Evolutionary conservation across 2,329 filamentous ascomycete species (phyloP).

Genomic region (Fusarium poae): DNA sequence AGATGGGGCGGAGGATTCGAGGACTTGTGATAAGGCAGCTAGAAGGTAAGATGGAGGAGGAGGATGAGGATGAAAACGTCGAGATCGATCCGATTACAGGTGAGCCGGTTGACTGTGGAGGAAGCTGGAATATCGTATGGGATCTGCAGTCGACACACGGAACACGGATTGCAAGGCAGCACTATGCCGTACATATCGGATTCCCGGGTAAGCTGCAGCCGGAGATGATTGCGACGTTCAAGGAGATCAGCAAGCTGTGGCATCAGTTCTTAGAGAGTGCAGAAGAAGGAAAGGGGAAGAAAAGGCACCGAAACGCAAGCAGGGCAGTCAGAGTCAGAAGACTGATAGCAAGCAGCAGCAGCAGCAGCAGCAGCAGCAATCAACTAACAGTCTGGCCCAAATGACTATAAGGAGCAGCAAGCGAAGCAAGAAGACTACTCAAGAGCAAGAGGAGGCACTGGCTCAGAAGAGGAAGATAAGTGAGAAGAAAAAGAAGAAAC

Average conservation of each 20-base stretch:
- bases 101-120: background rate
- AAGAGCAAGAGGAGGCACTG: background rate
- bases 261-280: background rate
- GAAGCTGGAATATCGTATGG: constrained; percentile 2
- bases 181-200: background rate
- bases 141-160: background rate
- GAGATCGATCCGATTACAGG: background rate
- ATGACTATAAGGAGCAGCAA: no score
- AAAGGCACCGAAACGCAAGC: background rate
- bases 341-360: no score
- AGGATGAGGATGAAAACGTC: background rate
- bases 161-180: background rate
- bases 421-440: background rate
- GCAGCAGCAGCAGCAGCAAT: background rate
- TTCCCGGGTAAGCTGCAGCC: background rate
- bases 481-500: no score
- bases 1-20: background rate
- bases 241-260: background rate
- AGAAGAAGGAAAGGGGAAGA: background rate
- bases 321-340: background rate
- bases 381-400: background rate
- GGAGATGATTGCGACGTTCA: background rate
- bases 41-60: background rate
- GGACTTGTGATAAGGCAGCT: background rate
- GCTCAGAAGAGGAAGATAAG: background rate